Base-by-base conservation (phyloP, 2,329 filamentous ascomycete genomes). In the Stagonosporopsis rhizophila region DNA sequence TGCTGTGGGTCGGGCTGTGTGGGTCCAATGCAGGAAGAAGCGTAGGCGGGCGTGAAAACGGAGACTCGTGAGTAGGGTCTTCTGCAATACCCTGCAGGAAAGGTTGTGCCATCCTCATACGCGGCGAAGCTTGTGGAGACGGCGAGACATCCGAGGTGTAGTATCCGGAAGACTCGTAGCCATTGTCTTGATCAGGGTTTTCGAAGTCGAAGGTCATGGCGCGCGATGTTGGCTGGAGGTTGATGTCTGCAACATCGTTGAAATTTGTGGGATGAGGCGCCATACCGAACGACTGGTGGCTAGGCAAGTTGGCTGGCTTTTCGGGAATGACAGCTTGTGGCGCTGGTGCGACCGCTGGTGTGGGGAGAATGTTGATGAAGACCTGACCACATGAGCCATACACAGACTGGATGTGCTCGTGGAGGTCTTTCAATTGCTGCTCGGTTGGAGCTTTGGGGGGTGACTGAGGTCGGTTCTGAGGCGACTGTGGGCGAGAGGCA, bases 261-360 rank as follows among this genome's bases (percentile, higher is more conserved):
- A 86, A 88, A 56, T 84, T 84, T 15, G 82, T 79, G 62, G 85
- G 80, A 77, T 88, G 81, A 60, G 84, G 79, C 65, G 83, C 75
- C 58, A 80, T 77, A 72, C 85, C 79, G 66, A 85, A 79, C 59
- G 77, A 73, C 59, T 78, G 78, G 67, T 77, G 76, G 50, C 65
- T 70, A 65, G 72, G 74, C 56, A 69, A 57, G 50, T 76, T 71
- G 14, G 65, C 72, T 52, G 75, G 67, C 60, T 78, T 77, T 56
- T 80, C 78, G n/a, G 66, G 79, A 67, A 75, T 79, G 79, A 58
- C 81, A 81, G 68, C 70, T 41, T 86, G 84, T 44, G 51, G 44
- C 15, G 69, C 70, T 41, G 86, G 84, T 50, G 66, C 65, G 79
- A 58, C 81, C 81, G 69, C 71, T 38, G 86, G 84, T 40, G 66